Conservation (phyloP, 257 asterid species). For the Salvia hispanica region DNA sequence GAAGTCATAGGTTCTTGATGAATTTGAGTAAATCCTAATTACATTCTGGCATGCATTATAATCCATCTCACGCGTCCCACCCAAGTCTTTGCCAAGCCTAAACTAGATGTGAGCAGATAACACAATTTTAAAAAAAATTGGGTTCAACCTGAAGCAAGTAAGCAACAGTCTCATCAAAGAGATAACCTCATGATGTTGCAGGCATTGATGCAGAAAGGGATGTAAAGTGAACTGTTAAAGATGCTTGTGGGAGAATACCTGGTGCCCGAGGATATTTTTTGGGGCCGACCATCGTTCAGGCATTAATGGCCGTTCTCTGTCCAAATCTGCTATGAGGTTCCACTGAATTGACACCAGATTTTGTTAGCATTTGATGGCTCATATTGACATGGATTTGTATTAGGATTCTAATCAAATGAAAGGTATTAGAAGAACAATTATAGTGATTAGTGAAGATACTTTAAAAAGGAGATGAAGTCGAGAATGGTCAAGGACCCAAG, state of each 20-base stretch:
- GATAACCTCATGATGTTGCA: too few relatives aligned
- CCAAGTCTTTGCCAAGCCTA: too few relatives aligned
- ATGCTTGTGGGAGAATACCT: conserved; percentile 66
- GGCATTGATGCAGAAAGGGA: too few relatives aligned
- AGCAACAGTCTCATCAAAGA: too few relatives aligned
- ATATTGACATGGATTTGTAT: not conserved
- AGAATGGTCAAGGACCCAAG: conserved; percentile 1
- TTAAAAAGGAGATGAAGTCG: not conserved
- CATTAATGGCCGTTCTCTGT: conserved; percentile 83
- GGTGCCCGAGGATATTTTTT: conserved; percentile 81
- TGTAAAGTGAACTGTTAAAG: too few relatives aligned
- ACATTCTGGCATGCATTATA: too few relatives aligned
- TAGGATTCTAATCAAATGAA: not conserved
- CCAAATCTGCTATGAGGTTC: conserved; percentile 87
- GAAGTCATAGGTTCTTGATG: too few relatives aligned
- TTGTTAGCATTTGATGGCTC: conserved; percentile 1
- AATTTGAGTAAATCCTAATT: too few relatives aligned
- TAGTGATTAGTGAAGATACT: conserved; percentile 6
- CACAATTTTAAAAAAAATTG: too few relatives aligned
- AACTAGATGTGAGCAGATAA: too few relatives aligned
- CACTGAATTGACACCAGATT: conserved; percentile 50
- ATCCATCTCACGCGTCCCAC: too few relatives aligned
- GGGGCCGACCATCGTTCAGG: conserved; percentile 70
- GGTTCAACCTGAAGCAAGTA: too few relatives aligned
- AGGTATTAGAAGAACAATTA: conserved; percentile 2